phyloP scores from a whole-genome alignment of 2,329 filamentous ascomycete species.

The Ophiobolus disseminans region DNA sequence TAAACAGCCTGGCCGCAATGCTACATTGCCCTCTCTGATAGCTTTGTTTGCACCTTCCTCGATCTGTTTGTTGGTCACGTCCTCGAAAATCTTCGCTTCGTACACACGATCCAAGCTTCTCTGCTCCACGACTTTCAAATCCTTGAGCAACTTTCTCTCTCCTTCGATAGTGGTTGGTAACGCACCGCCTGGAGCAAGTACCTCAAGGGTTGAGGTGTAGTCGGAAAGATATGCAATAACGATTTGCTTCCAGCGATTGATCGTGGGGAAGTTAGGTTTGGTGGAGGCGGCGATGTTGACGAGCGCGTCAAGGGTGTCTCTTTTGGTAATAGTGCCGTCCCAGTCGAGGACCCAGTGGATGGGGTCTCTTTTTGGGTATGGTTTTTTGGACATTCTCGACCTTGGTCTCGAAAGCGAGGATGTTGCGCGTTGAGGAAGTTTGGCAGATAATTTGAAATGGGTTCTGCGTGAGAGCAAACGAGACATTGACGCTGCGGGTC shows the following conservation, averaged over 20 bases:
- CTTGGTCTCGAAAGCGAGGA: neutral
- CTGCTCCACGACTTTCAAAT: slow-evolving; percentile 49
- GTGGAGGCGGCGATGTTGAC: slow-evolving; percentile 46
- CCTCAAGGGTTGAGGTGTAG: slow-evolving; percentile 41
- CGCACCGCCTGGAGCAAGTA: slow-evolving; percentile 29
- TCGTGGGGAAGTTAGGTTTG: slow-evolving; percentile 28
- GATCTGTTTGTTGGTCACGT: slow-evolving; percentile 44
- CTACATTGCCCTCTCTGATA: slow-evolving; percentile 38
- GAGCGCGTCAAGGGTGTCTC: slow-evolving; percentile 55
- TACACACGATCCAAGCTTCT: slow-evolving; percentile 52
- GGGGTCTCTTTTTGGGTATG: slow-evolving; percentile 7
- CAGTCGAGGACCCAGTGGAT: slow-evolving; percentile 55
- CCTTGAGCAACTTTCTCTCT: slow-evolving; percentile 49
- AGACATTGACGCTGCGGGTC: no score
- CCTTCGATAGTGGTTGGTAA: slow-evolving; percentile 40
- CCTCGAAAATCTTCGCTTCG: slow-evolving; percentile 49
- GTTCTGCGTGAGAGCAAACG: neutral
- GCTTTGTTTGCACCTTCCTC: slow-evolving; percentile 30
- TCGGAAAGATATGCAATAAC: slow-evolving; percentile 53
- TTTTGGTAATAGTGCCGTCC: slow-evolving; percentile 56
- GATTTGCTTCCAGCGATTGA: slow-evolving; percentile 48
- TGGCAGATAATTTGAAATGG: neutral
- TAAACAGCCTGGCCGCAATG: slow-evolving; percentile 48
- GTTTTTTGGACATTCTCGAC: slow-evolving; percentile 19
- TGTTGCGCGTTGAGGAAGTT: neutral